Evolutionary conservation across 371 early-diverging fungal species (phyloP).

Genomic region (Syncephalis plumigaleata): DNA sequence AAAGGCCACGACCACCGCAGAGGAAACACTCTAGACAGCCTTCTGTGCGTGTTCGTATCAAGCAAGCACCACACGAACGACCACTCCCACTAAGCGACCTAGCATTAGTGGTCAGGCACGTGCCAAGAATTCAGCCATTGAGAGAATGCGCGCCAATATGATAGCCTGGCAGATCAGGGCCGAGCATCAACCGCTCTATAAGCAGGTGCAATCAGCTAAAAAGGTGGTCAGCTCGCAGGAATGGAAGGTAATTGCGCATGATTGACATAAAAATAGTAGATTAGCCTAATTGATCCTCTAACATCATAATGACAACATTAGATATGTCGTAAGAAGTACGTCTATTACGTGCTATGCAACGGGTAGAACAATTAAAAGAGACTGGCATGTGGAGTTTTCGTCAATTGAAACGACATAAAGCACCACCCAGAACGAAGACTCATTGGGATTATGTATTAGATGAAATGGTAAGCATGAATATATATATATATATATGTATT

Average conservation of each 20-base stretch:
- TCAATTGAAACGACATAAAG: constrained; percentile 54
- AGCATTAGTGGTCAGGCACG: constrained; percentile 10
- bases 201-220: constrained; percentile 42
- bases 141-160: constrained; percentile 24
- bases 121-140: constrained; percentile 12
- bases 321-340: constrained; percentile 75
- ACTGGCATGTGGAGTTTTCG: constrained; percentile 61
- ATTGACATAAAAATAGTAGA: not conserved
- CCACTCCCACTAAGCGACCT: constrained; percentile 13
- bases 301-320: too few species aligned
- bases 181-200: constrained; percentile 46
- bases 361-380: constrained; percentile 63
- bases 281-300: constrained; percentile 3
- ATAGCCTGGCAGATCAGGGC: constrained; percentile 63
- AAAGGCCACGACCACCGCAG: constrained; percentile 2
- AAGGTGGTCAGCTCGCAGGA: constrained; percentile 62
- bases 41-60: constrained; percentile 3
- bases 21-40: constrained; percentile 3
- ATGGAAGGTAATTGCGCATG: constrained; percentile 47
- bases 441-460: constrained; percentile 81
- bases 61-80: constrained; percentile 12
- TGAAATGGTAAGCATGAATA: constrained; percentile 44
- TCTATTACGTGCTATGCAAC: constrained; percentile 45
- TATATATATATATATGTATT: not conserved
- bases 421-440: constrained; percentile 52